Percentiles rank a stretch among this genome's conserved stretches.
Conservation (phyloP, 2,329 filamentous ascomycete species). For the Aspergillus sp. region DNA sequence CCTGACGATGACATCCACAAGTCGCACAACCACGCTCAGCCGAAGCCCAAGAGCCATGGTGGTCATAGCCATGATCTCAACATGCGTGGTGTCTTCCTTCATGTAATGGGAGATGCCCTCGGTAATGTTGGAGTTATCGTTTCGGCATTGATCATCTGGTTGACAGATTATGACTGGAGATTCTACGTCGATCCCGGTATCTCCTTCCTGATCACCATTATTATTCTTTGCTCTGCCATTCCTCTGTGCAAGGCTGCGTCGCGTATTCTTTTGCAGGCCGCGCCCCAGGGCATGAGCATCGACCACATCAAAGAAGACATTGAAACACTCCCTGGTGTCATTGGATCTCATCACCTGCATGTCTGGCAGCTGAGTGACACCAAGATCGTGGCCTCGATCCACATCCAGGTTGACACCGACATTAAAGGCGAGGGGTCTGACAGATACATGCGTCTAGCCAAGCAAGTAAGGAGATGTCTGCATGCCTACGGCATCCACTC, state of each 20-base stretch:
- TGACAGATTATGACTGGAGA: constrained; percentile 74
- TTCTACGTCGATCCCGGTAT: constrained; percentile 89
- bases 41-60: constrained; percentile 58
- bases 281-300: constrained; percentile 80
- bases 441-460: constrained; percentile 87
- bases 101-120: constrained; percentile 50
- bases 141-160: constrained; percentile 84
- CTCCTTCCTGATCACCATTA: constrained; percentile 86
- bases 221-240: constrained; percentile 54
- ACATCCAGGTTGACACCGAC: constrained; percentile 87
- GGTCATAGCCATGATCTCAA: constrained; percentile 63
- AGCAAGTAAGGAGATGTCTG: constrained; percentile 76
- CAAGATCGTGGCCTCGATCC: constrained; percentile 87
- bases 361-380: constrained; percentile 97
- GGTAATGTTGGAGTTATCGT: constrained; percentile 46
- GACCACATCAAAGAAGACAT: constrained; percentile 93
- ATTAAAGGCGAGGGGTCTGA: constrained; percentile 73
- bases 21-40: constrained; percentile 73
- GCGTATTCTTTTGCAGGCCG: constrained; percentile 89
- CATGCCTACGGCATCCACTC: constrained; percentile 96
- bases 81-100: constrained; percentile 73
- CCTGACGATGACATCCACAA: constrained; percentile 49
- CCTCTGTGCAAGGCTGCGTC: constrained; percentile 49
- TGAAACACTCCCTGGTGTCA: constrained; percentile 72
- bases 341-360: constrained; percentile 91